phyloP scores from a whole-genome alignment of 768 basidiomycete genomes.

The Tulasnella sp. region DNA sequence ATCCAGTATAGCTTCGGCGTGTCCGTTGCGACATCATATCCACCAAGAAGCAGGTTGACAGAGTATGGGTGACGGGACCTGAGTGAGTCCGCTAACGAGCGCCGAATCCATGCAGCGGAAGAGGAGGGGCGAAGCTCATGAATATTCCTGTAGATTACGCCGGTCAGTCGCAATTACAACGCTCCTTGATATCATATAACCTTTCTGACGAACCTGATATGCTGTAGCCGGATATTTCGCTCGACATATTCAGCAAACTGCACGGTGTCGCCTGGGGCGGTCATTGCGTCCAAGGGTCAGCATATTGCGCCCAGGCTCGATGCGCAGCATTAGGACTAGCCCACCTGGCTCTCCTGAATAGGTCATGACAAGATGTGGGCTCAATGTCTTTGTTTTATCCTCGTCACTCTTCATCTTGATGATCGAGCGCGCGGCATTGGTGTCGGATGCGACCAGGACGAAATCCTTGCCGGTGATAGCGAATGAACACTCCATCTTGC shows the following conservation, averaged over 20 bases:
- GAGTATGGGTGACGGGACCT: slow-evolving; percentile 83
- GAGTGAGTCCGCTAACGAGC: slow-evolving; percentile 80
- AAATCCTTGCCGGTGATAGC: slow-evolving; percentile 90
- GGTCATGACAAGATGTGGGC: slow-evolving; percentile 90
- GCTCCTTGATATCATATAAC: neutral
- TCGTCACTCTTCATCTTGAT: slow-evolving; percentile 97
- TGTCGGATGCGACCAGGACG: slow-evolving; percentile 88
- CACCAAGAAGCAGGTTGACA: slow-evolving; percentile 90
- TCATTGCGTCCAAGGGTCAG: neutral
- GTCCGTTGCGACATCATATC: slow-evolving; percentile 72
- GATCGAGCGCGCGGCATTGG: slow-evolving; percentile 82
- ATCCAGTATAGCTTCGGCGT: slow-evolving; percentile 88
- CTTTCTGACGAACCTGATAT: slow-evolving; percentile 61
- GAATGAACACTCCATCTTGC: slow-evolving; percentile 82
- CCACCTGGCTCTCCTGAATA: slow-evolving; percentile 90
- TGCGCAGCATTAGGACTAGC: slow-evolving; percentile 29
- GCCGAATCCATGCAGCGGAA: slow-evolving; percentile 93
- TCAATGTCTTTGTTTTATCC: slow-evolving; percentile 92
- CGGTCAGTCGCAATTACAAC: neutral
- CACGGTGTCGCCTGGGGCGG: slow-evolving; percentile 75
- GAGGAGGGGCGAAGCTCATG: slow-evolving; percentile 85
- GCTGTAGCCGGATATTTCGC: slow-evolving; percentile 91
- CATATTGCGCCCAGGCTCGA: neutral
- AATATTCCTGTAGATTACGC: slow-evolving; percentile 49
- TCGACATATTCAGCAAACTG: slow-evolving; percentile 97